These are phyloP conservation scores for Saccharomycopsis javanensis DNA, from an alignment of 805 yeast genomes.

Conservation along the genomic window DNA sequence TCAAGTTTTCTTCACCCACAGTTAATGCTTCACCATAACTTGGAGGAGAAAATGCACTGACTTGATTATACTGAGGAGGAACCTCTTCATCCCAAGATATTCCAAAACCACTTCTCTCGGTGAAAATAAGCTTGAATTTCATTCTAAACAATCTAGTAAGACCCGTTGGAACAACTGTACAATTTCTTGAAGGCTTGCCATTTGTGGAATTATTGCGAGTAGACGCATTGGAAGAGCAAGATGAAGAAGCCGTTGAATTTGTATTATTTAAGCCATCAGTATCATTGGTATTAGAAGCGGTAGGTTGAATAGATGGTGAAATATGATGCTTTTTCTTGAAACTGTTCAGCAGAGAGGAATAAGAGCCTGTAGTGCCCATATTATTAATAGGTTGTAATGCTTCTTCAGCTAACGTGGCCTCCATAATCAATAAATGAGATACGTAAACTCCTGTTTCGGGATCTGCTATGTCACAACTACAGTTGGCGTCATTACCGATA, in stretches of 20 bases:
- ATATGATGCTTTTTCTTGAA: neutral
- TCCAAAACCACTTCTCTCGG: conserved; percentile 91
- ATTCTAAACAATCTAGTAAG: conserved; percentile 89
- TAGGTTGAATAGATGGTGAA: neutral
- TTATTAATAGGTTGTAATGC: conserved; percentile 31
- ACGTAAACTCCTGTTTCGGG: conserved; percentile 71
- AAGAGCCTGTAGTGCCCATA: neutral
- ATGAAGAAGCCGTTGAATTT: conserved; percentile 19
- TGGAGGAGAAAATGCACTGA: conserved; percentile 80
- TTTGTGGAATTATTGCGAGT: conserved; percentile 8
- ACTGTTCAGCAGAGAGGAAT: neutral
- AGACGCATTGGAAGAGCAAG: conserved; percentile 20
- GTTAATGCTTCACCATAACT: conserved; percentile 36
- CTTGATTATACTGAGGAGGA: conserved; percentile 90
- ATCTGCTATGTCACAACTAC: conserved; percentile 76
- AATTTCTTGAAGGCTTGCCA: neutral
- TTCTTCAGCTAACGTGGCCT: conserved; percentile 93
- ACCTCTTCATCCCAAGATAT: conserved; percentile 99
- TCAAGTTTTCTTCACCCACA: conserved; percentile 8
- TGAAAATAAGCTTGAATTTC: conserved; percentile 79
- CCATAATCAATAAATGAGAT: conserved; percentile 68
- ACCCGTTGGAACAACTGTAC: conserved; percentile 59
- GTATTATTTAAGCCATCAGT: conserved; percentile 1
- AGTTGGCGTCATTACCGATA: conserved; percentile 33
- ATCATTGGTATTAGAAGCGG: conserved; percentile 9